A percentile compares a stretch with the other conserved stretches of the same genome.
phyloP scores from a whole-genome alignment of 192 early-diverging fungal species.

The Backusella tuberculispora region DNA sequence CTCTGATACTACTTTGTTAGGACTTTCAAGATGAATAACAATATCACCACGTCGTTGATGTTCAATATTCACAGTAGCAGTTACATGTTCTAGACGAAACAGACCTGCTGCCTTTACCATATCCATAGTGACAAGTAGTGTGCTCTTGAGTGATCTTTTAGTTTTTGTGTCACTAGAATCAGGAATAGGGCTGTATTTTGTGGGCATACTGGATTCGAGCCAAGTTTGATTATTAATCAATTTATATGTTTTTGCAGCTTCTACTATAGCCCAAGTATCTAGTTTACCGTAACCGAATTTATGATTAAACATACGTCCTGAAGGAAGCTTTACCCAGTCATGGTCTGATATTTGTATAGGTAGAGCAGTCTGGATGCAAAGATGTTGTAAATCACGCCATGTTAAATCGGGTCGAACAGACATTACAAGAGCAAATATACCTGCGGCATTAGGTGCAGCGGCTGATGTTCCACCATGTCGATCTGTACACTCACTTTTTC shows the following conservation, averaged over 20 bases:
- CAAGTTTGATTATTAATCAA: constrained; percentile 67
- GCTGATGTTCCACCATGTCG: constrained; percentile 90
- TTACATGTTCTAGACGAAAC: constrained; percentile 79
- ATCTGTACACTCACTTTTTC: constrained; percentile 68
- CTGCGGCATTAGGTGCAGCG: constrained; percentile 88
- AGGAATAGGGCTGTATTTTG: constrained; percentile 61
- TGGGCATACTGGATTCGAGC: constrained; percentile 46
- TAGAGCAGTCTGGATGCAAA: constrained; percentile 75
- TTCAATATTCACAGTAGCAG: constrained; percentile 77
- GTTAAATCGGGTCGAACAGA: constrained; percentile 78
- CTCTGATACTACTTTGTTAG: constrained; percentile 67
- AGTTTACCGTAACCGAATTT: constrained; percentile 91
- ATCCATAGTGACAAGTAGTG: constrained; percentile 48
- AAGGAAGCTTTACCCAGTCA: constrained; percentile 71
- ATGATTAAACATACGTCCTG: constrained; percentile 80
- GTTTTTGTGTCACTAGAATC: constrained; percentile 39
- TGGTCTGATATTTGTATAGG: constrained; percentile 67
- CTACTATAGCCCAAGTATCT: constrained; percentile 78
- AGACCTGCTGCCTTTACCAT: constrained; percentile 60
- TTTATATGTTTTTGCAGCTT: constrained; percentile 67
- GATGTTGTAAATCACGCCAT: constrained; percentile 90
- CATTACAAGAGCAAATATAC: constrained; percentile 83
- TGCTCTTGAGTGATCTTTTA: constrained; percentile 44
- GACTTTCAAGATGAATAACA: constrained; percentile 72
- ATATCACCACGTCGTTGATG: constrained; percentile 82